Percentiles rank a stretch among this genome's conserved stretches.
These are phyloP conservation scores for Solanum sparsipilum DNA, from an alignment of 257 asterid species.

Conservation along the genomic window DNA sequence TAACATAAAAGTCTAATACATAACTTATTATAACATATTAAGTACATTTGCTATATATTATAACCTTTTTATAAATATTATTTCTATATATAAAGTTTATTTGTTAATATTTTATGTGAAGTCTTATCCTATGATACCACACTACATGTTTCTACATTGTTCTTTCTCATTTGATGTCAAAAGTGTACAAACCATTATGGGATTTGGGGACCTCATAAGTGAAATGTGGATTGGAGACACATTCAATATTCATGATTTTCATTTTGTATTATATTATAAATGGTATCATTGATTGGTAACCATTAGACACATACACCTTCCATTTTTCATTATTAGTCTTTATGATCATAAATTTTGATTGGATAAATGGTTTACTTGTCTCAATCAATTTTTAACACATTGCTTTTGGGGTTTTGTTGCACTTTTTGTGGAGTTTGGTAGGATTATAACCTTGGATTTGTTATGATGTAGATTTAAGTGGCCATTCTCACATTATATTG, in stretches of 20 bases:
- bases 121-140: conserved; percentile 3
- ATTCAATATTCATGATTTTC: neutral
- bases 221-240: neutral
- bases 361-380: conserved; percentile 10
- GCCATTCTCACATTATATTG: neutral
- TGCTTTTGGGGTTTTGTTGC: neutral
- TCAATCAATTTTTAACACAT: conserved; percentile 14
- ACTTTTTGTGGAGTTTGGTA: conserved; percentile 2
- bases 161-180: neutral
- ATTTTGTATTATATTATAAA: neutral
- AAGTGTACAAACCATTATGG: neutral
- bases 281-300: neutral
- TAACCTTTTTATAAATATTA: neutral
- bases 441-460: conserved; percentile 2
- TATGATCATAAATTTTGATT: neutral
- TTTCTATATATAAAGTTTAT: neutral
- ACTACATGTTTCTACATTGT: conserved; percentile 7
- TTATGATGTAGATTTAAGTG: neutral
- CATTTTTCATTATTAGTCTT: neutral
- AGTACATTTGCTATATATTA: neutral
- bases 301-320: conserved; percentile 1
- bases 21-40: neutral
- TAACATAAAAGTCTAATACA: neutral
- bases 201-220: neutral
- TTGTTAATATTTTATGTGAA: neutral